phyloP scores from a whole-genome alignment of 495 filamentous ascomycete genomes.

The Xylaria curta region DNA sequence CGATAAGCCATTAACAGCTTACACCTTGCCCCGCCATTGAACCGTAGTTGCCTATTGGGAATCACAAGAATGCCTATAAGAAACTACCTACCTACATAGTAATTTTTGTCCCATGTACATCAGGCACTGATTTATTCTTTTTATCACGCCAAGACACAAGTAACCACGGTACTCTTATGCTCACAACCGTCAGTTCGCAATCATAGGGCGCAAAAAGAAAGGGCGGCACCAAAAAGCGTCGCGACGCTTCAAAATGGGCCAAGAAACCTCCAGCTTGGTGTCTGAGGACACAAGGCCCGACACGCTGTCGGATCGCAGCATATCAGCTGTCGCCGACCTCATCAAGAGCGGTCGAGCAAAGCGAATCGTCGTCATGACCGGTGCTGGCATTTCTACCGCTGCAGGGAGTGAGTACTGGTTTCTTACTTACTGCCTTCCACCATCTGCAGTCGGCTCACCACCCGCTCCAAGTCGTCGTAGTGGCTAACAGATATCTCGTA shows the following conservation, averaged over 20 bases:
- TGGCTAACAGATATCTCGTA: conserved; percentile 38
- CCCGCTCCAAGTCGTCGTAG: no score
- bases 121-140: background rate
- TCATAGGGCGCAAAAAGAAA: conserved; percentile 41
- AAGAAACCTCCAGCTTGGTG: conserved; percentile 45
- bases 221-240: conserved; percentile 40
- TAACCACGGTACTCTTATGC: background rate
- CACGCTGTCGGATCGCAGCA: conserved; percentile 68
- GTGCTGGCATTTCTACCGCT: conserved; percentile 66
- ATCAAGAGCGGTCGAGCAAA: conserved; percentile 71
- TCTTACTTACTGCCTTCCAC: no score
- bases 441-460: no score
- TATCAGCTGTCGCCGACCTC: conserved; percentile 75
- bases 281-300: conserved; percentile 51
- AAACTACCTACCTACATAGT: background rate
- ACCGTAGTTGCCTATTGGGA: background rate
- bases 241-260: conserved; percentile 50
- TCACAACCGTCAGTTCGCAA: conserved; percentile 7
- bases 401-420: conserved; percentile 55
- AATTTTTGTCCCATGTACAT: background rate
- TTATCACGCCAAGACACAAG: background rate
- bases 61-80: background rate
- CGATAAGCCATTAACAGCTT: no score
- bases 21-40: no score
- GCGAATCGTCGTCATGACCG: conserved; percentile 81